Base-by-base conservation (phyloP, 176 grass and related monocot genomes). In the Eremochloa ophiuroides region DNA sequence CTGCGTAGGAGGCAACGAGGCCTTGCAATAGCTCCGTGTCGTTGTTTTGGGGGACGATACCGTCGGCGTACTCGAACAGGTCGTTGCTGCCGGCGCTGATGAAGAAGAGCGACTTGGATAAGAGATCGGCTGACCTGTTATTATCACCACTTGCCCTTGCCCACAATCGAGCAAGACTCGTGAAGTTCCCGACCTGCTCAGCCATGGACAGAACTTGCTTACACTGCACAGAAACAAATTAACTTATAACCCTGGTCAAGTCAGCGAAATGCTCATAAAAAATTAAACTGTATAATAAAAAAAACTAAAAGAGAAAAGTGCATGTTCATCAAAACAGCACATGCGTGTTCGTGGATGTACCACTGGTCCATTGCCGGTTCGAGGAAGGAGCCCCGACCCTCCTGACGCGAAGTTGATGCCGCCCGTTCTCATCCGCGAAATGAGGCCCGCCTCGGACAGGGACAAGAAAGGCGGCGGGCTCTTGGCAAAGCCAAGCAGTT, bases 371-470 rank as follows among this genome's bases (percentile, higher is more conserved):
- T 8, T 5, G 23, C 87, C 88, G 30, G 90, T 97, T 25, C 6
- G 2, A 8, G 83, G 65, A 0, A 73, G 80, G 58, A 97, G 65
- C 15, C 95, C 95, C 41, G 95, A 94, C 17, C 95, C 92, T 64
- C 87, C 95, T 23, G 95, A 97, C 27, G 95, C 95, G 22, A 94
- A 97, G 88, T 86, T 97, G 74, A 87, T 83, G 71, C 94, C 94
- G 69, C 95, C 95, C 40, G 20, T 84, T 17, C 80, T 77, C 85
- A 85, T 91, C 83, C 51, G 83, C 1, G 43, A 8, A 50, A 85
- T 26, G 69, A 78, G 80, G 51, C 27, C 46, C 34, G 77, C 46
- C 34, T 74, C 82, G 3, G 55, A 23, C 43, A 98, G 67, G 12
- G 90, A 94, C 27, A 89, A 78, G 75, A 72, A 93, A 60, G 95